Conservation (phyloP, 1,139 yeast species). For the Lodderomyces orthopsilosis region DNA sequence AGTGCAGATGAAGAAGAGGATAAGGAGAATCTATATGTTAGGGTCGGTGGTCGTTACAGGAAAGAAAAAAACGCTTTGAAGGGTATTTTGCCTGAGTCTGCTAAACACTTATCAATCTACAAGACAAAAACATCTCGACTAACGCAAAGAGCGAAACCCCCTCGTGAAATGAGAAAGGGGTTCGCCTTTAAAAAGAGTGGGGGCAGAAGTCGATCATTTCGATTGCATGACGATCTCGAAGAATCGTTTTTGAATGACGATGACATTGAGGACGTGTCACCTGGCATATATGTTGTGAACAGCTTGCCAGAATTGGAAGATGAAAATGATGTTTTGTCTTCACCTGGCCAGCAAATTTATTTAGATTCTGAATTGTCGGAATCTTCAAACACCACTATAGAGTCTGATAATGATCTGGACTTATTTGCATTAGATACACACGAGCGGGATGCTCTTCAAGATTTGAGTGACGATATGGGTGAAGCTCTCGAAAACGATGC, state of each 20-base stretch:
- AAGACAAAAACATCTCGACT: slow-evolving; percentile 12
- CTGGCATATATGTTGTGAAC: not conserved
- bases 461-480: not conserved
- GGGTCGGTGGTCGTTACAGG: slow-evolving; percentile 33
- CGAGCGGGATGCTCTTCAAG: not conserved
- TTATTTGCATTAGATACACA: not conserved
- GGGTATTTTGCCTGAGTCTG: slow-evolving; percentile 43
- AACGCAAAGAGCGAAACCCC: slow-evolving; percentile 2
- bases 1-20: slow-evolving; percentile 7
- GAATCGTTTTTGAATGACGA: not conserved
- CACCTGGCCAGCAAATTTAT: too few relatives aligned
- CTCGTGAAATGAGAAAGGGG: slow-evolving; percentile 30
- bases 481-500: slow-evolving; percentile 1
- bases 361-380: too few relatives aligned
- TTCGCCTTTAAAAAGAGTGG: slow-evolving; percentile 30
- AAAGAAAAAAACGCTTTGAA: slow-evolving; percentile 29
- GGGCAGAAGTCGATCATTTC: slow-evolving; percentile 7
- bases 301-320: not conserved
- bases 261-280: not conserved
- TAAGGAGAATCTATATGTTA: slow-evolving; percentile 20
- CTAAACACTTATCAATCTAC: slow-evolving; percentile 30
- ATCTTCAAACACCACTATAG: too few relatives aligned
- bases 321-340: not conserved
- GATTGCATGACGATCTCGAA: not conserved
- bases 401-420: slow-evolving; percentile 7